Base-by-base conservation (phyloP, 306 rosid genomes). In the Cucumis hystrix region DNA sequence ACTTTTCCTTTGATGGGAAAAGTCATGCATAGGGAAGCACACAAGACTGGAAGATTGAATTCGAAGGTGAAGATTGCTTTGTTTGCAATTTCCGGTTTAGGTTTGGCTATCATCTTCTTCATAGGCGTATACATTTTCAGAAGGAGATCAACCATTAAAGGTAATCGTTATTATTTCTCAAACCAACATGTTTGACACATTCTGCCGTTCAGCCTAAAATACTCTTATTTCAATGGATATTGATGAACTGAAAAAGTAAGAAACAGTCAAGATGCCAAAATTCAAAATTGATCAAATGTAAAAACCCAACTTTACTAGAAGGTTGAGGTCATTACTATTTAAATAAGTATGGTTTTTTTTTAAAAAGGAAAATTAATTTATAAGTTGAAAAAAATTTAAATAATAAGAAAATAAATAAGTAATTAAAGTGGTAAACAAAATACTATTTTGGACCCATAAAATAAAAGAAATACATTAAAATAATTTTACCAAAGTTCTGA, bases 61-160 rank as follows among this genome's bases (percentile, higher is more conserved):
- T 21, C n/a, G 37, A 81, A 77, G 70, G 71, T 70, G 83, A 84
- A 68, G 81, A 63, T 63, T 33, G 84, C 77, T 77, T 41, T 77
- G 75, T 56, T 78, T 72, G 83, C 21, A 25, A 49, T 75, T 67
- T 62, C 79, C 12, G 76, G 56, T 8, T 3, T 28, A 10, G 60
- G 75, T 73, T 76, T 71, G 35, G 87, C 56, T 33, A 62, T 84
- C 74, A 33, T 83, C 39, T 60, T 79, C 13, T 60, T 79, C 13
- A 62, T 45, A 74, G 41, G 64, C 82, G 71, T 23, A 62, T 80
- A 40, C 83, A 76, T 51, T 52, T 77, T 23, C 82, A 83, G 66
- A 47, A 63, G 12, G 82, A 39, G 79, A 73, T 64, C 61, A 35
- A 56, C 51, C 35, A 57, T 57, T 60, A 80, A 79, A 83, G 82